Evolutionary conservation across 73 alveolate species (phyloP).

Genomic region (Paramecium tetraurelia): DNA sequence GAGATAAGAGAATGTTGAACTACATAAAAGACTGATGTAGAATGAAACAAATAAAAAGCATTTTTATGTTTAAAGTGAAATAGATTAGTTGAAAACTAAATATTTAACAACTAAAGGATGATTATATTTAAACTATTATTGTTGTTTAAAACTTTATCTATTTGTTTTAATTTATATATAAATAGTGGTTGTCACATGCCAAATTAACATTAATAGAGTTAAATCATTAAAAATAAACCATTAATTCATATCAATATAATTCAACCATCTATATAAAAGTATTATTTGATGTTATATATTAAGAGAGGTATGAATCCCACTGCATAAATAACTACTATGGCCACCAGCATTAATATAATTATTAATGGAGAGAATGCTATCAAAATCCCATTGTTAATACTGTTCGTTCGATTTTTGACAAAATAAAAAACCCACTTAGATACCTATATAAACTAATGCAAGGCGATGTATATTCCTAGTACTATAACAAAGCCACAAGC

Average conservation of each 20-base stretch:
- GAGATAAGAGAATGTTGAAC: constrained; percentile 35
- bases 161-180: not conserved
- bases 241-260: not conserved
- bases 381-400: not conserved
- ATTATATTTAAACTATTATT: not conserved
- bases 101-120: not conserved
- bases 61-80: not conserved
- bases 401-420: not conserved
- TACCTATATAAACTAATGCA: not conserved
- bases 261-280: not conserved
- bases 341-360: not conserved
- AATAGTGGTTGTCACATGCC: not conserved
- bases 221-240: not conserved
- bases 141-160: not conserved
- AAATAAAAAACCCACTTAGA: not conserved
- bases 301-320: not conserved
- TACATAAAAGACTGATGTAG: not conserved
- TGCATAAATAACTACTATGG: not conserved
- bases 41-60: constrained; percentile 10
- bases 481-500: not conserved
- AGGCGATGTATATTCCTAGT: not conserved
- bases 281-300: not conserved
- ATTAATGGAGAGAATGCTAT: not conserved
- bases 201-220: not conserved
- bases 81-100: constrained; percentile 14